Conservation (phyloP, 345 rosid genomes). For the Eucalyptus erythrocorys region DNA sequence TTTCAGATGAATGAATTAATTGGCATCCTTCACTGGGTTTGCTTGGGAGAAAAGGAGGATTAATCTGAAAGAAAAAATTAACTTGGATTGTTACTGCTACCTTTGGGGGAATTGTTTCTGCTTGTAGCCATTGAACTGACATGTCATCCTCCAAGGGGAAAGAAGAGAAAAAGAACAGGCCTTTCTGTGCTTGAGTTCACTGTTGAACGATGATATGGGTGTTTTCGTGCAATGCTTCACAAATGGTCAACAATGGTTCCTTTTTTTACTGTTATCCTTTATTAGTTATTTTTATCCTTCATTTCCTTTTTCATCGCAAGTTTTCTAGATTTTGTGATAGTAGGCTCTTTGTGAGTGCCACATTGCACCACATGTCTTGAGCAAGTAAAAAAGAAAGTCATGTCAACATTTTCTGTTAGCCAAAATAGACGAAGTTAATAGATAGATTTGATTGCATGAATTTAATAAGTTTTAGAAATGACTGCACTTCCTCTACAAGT, state of each 20-base stretch:
- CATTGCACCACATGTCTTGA: neutral
- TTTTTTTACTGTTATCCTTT: neutral
- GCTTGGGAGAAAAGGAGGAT: neutral
- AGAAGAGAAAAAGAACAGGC: neutral
- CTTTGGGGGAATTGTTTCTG: neutral
- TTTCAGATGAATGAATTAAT: neutral
- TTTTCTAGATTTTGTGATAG: neutral
- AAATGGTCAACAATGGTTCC: neutral
- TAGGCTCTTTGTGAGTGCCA: neutral
- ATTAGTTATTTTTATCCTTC: neutral
- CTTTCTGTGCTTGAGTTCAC: neutral
- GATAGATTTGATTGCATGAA: neutral
- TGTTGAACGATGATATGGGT: neutral
- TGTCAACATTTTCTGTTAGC: neutral
- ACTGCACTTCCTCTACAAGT: neutral
- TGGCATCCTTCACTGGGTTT: neutral
- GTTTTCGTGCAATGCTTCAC: neutral
- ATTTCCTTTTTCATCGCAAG: neutral
- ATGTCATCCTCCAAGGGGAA: neutral
- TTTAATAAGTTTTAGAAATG: neutral
- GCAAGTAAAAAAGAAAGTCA: neutral
- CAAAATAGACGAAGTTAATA: neutral
- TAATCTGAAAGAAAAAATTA: neutral
- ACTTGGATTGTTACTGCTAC: neutral
- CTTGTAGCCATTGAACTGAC: neutral